phyloP scores from a whole-genome alignment of 192 early-diverging fungal genomes.

The Backusella parvicylindrica region DNA sequence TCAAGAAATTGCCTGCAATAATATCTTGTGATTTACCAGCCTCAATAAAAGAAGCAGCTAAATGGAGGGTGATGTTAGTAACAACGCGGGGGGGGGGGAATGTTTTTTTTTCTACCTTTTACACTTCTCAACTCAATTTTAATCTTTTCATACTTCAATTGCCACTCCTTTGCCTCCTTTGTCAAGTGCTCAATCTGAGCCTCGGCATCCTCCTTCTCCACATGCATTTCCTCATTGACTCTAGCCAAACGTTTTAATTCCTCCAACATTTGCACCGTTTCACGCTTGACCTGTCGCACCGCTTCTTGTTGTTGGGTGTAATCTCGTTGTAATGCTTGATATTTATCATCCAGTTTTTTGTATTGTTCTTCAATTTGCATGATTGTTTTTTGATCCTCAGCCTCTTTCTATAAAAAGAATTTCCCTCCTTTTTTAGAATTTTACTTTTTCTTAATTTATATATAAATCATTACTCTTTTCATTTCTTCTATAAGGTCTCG shows the following conservation, averaged over 20 bases:
- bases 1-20: conserved; percentile 25
- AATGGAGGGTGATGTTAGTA: no score
- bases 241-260: conserved; percentile 61
- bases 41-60: conserved; percentile 2
- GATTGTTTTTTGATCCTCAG: conserved; percentile 7
- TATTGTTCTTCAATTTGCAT: conserved; percentile 20
- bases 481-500: not conserved
- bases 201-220: conserved; percentile 46
- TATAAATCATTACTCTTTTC: not conserved
- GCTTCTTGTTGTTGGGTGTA: conserved; percentile 71
- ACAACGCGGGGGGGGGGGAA: no score
- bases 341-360: conserved; percentile 35
- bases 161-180: conserved; percentile 39
- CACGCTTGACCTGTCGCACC: conserved; percentile 64
- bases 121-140: conserved; percentile 48
- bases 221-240: conserved; percentile 57
- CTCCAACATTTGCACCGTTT: conserved; percentile 66
- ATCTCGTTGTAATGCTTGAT: conserved; percentile 62
- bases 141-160: conserved; percentile 49
- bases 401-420: not conserved
- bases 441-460: not conserved
- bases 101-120: no score
- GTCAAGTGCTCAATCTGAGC: conserved; percentile 43
- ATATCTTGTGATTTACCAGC: conserved; percentile 15
- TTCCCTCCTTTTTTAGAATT: not conserved